Conservation (phyloP, 108 stramenopile genomes). For the Aureococcus anophagefferens region DNA sequence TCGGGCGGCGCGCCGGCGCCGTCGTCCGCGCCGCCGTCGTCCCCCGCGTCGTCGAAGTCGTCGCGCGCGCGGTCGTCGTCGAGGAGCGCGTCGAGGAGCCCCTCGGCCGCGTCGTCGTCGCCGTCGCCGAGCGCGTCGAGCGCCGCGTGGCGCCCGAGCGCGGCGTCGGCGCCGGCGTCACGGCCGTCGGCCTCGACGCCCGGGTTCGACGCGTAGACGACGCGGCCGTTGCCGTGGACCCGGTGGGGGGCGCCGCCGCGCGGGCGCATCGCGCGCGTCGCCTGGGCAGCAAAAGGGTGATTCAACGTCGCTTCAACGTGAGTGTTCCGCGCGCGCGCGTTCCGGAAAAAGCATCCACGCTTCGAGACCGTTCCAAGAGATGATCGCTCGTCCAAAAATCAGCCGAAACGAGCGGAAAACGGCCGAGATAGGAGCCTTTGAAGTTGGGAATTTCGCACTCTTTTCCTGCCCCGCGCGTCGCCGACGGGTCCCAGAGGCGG, state of each 20-base stretch:
- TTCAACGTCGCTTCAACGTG: no score
- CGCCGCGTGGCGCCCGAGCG: no score
- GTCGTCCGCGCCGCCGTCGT: conserved; percentile 12
- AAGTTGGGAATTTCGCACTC: no score
- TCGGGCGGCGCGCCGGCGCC: conserved; percentile 13
- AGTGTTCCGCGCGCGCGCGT: no score
- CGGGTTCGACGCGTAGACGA: not conserved
- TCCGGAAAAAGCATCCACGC: no score
- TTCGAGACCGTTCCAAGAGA: no score
- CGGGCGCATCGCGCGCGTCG: not conserved
- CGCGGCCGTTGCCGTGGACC: not conserved
- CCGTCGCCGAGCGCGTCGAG: conserved; percentile 25
- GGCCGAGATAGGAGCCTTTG: no score
- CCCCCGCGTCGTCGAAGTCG: conserved; percentile 7
- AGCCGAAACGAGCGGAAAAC: no score
- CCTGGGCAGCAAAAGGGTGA: no score
- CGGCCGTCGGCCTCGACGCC: no score
- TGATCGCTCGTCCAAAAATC: no score
- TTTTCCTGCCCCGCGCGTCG: not conserved
- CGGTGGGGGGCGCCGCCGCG: not conserved
- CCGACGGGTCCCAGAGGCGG: conserved; percentile 58
- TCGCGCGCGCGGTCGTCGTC: not conserved
- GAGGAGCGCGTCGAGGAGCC: not conserved
- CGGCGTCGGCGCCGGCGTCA: no score
- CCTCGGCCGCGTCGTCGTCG: conserved; percentile 4